Base-by-base conservation (phyloP, 2,329 filamentous ascomycete species). In the Xylariaceae sp. region DNA sequence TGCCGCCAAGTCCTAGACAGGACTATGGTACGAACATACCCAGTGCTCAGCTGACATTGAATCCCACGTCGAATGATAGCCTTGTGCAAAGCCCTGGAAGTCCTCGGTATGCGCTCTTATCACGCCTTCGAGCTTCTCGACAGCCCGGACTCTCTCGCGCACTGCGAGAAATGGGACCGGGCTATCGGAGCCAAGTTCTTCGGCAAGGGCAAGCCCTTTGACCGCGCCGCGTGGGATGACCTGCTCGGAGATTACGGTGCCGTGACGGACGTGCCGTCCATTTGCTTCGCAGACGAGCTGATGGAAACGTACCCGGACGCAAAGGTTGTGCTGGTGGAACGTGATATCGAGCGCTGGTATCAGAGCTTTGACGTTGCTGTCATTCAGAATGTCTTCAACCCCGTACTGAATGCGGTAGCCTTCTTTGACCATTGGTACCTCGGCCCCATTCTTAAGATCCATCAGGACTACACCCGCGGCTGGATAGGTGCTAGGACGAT, bases 261-360 rank as follows among this genome's bases (percentile, higher is more conserved):
- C 6, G 47, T 44, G n/a, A 54, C 58, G 1, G 59, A 62, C 33
- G 31, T 56, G 22, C 58, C 57, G 2, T 49, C 54, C 3, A 35
- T 42, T 10, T 55, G 57, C 47, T 61, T 61, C 47, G 55, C 58
- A 22, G 49, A 55, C 2, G 57, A 61, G 40, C 48, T 61, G 52
- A 48, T 61, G 48, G 58, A 58, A 18, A 3, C 57, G 17, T 59
- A 61, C 40, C 58, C 57, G 4, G 56, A 58, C 14, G 57, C 57
- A 1, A 58, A 58, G 31, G 57, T 61, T 15, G 54, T 61, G 3
- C 30, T 59, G 5, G 54, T 57, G 35, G 31, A 41, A 6, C 51
- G 58, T 30, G 57, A 60, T 22, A 51, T 58, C n/a, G 39, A 47
- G 30, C 52, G 42, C 30, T 62, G 54, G 58, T 59, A 54, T 55